Evolutionary conservation across 2,329 filamentous ascomycete species (phyloP), one percentile per base, ranked within the genome.

Genomic region (Aspergillus sp.): DNA sequence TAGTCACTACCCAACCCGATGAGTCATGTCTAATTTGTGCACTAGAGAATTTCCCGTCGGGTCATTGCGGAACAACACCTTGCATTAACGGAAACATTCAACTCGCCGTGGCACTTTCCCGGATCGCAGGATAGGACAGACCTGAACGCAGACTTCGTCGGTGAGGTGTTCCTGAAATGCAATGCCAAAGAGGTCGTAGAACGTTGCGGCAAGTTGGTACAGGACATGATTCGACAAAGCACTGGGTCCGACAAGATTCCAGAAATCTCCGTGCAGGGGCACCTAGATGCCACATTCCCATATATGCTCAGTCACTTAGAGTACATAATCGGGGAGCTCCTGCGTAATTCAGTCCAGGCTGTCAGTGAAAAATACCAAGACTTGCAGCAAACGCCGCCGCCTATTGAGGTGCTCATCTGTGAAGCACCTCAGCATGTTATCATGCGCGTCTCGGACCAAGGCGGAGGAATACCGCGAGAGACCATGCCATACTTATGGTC

Each of bases 51-150:
- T 66, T 97, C 93, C 45, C 88, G 95, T 59, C 87, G 96, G 61
- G 95, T 98, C 64, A 99, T 99, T 70, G 95, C 95, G 35, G 95
- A 99, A 76, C 95, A 99, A 70, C 95, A 99, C 71, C 86, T 99
- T 39, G 92, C 95, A 9, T 83, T 99, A 17, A 96, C 93, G 4
- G 93, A 98, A 66, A 97, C 93, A 1, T 98, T 93, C 79, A 89
- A 95, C 73, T 90, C 90, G 0, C 89, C 90, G 2, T 93, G 90
- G 86, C 93, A 96, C 79, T 93, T 92, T 57, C 90, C 91, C 0
- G 86, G 91, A 61, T 87, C 90, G 3, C 89, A 88, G 64, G 83
- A 88, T 40, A 82, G 85, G 39, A 76, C 79, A 11, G 82, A 86
- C 52, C 72, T 79, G n/a, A 83, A 85, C 58, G 79, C 90, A 49